Evolutionary conservation across 345 rosid genomes (phyloP), one percentile per base, ranked within the genome.

Genomic region (Eucalyptus erythrocorys): DNA sequence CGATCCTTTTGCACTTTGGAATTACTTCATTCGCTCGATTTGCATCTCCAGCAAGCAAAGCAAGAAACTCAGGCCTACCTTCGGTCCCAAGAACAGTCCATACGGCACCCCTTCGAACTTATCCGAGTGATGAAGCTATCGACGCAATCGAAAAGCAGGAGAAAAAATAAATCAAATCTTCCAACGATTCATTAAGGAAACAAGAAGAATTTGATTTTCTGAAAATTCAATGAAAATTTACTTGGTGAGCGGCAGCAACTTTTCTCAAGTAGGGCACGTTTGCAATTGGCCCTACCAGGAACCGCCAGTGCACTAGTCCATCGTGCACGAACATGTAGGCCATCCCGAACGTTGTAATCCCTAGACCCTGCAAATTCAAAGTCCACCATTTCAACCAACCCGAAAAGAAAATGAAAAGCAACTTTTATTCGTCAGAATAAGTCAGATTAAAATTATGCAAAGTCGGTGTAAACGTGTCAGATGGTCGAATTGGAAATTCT

Each of bases 291-390:
- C 97, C 96, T 42, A 95, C 96, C 0, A 96, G 94, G 87, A 95
- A 95, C 90, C 97, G 92, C 88, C 94, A 94, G 90, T 95, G 97
- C 48, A 95, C 97, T 30, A 95, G 93, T 5, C 97, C 97, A 37
- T 94, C 97, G 43, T 95, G 97, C 61, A 95, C 94, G 48, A 95
- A 93, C 97, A 95, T 94, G 91, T 95, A 95, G 87, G 97, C 97
- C 89, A 95, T 95, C 6, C 97, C 96, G 87, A 94, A 95, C 61
- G 94, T 91, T 6, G 97, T 95, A 66, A 94, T 94, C 40, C 97
- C 97, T 8, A 95, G 89, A 8, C 97, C 97, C 97, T 94, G 89
- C 8, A 24, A 45, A 12, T 22, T 32, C 16, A 15, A 87, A 53
- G 9, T 27, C 47, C 24, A 43, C 47, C 43, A 6, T 40, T 22